Evolutionary conservation across 331 rosid genomes (phyloP).

Genomic region (Saraca asoca): DNA sequence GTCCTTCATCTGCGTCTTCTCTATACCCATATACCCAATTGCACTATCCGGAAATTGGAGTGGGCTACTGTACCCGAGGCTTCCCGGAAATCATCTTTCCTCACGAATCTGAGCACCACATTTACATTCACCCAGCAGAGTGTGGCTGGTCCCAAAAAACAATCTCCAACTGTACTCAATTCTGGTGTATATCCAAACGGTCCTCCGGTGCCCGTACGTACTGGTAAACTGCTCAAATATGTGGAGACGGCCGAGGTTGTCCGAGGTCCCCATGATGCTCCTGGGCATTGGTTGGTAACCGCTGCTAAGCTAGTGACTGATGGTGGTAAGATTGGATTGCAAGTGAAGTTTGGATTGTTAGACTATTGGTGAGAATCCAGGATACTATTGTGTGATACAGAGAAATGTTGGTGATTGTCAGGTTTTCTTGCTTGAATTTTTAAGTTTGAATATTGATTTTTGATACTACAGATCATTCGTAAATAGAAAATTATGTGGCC

Average conservation of each 20-base stretch:
- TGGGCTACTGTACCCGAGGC: constrained; percentile 81
- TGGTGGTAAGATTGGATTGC: constrained; percentile 78
- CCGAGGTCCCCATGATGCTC: constrained; percentile 87
- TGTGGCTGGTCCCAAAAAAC: constrained; percentile 58
- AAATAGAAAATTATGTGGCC: constrained; percentile 31
- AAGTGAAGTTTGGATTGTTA: constrained; percentile 86
- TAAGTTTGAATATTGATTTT: constrained; percentile 15
- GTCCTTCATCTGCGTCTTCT: constrained; percentile 86
- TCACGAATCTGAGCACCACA: constrained; percentile 83
- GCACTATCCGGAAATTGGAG: constrained; percentile 72
- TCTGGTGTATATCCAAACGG: constrained; percentile 90
- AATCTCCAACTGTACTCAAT: constrained; percentile 69
- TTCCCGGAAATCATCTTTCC: constrained; percentile 73
- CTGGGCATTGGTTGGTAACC: constrained; percentile 92
- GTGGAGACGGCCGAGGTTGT: constrained; percentile 83
- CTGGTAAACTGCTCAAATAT: constrained; percentile 66
- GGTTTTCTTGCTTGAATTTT: constrained; percentile 23
- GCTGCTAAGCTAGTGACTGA: constrained; percentile 85
- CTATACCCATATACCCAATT: constrained; percentile 65
- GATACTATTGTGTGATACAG: constrained; percentile 21
- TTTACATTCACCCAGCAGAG: constrained; percentile 85
- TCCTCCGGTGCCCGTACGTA: constrained; percentile 67
- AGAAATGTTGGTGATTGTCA: constrained; percentile 19
- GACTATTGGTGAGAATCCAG: constrained; percentile 65
- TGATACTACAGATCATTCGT: constrained; percentile 34